Base-by-base conservation (phyloP, 2,329 filamentous ascomycete species). In the Ambrosiella xylebori region DNA sequence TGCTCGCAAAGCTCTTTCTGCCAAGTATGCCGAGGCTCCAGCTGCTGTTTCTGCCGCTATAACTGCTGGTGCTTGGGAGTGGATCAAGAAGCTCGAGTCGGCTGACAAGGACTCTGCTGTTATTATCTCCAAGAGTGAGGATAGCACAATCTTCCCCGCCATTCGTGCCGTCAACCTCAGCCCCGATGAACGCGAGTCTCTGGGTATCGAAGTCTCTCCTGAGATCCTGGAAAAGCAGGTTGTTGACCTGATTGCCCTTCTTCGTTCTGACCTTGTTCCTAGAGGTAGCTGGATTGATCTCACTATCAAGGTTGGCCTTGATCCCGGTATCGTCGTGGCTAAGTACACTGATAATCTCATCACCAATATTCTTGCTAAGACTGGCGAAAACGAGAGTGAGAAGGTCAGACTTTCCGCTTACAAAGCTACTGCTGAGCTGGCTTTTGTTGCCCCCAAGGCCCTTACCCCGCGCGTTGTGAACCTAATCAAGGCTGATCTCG, bases 211-310 rank as follows among this genome's bases (percentile, higher is more conserved):
- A 15, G 66, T 77, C n/a, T 69, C 76, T 41, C 67, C 72, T 57
- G 70, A 76, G 19, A 64, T 73, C 12, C 67, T 90, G 7, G 80
- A 86, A 63, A 69, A 72, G 27, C 88, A 95, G 67, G 81, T 95
- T 64, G 80, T 89, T 62, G 79, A 80, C 5, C 71, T 96, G 3
- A 73, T 95, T 15, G 82, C 95, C 15, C 74, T 98, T 35, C 85
- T 86, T 58, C 85, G 88, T 27, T 76, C 82, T 17, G 83, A 90
- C 61, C 72, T 98, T 40, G 78, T 97, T 60, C 84, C 88, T 0
- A 79, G 80, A 60, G 76, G 82, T 17, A 86, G 80, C 61, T 98
- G 94, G 94, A 97, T 98, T 65, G 84, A 93, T 47, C 72, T 89
- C 2, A 95, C 88, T 65, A 76, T 97, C 58, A 81, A 81, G 61